A percentile compares a stretch with the other conserved stretches of the same genome.
Evolutionary conservation across 208 protist species (phyloP).

Genomic region (Trichomonas tenax): DNA sequence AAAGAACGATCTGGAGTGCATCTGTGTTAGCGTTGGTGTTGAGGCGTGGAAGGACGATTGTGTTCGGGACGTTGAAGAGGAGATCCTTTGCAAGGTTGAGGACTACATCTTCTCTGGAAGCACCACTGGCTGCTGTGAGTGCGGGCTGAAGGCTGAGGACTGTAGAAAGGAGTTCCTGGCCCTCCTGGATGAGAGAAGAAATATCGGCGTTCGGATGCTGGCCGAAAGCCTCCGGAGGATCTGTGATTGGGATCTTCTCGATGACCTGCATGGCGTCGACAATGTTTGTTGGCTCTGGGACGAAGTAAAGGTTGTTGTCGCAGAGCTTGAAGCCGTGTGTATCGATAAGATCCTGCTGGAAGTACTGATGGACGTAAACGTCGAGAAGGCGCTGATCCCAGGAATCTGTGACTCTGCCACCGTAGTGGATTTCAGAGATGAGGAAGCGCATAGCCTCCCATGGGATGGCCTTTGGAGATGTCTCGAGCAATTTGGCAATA

Average conservation of each 20-base stretch:
- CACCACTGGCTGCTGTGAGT: conserved; percentile 41
- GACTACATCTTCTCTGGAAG: conserved; percentile 31
- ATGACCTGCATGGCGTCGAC: conserved; percentile 75
- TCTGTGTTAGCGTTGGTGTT: conserved; percentile 63
- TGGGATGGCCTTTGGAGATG: conserved; percentile 57
- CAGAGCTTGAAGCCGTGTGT: neutral
- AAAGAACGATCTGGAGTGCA: conserved; percentile 79
- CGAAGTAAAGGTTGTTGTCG: conserved; percentile 19
- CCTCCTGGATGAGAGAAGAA: conserved; percentile 73
- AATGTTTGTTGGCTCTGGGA: conserved; percentile 36
- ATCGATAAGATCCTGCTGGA: conserved; percentile 43
- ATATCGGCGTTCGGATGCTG: conserved; percentile 94
- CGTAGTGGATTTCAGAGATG: conserved; percentile 89
- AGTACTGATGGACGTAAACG: conserved; percentile 84
- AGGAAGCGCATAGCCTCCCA: conserved; percentile 89
- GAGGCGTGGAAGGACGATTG: conserved; percentile 63
- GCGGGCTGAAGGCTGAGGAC: conserved; percentile 66
- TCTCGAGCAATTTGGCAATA: conserved; percentile 39
- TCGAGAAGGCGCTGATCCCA: conserved; percentile 82
- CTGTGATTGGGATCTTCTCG: conserved; percentile 63
- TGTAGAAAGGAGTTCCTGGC: conserved; percentile 67
- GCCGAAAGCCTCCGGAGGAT: conserved; percentile 86
- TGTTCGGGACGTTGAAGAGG: conserved; percentile 34
- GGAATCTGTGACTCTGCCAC: conserved; percentile 90
- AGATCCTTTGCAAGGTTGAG: conserved; percentile 37